Evolutionary conservation across 2,329 filamentous ascomycete species (phyloP).

Genomic region (Penicillium sp.): DNA sequence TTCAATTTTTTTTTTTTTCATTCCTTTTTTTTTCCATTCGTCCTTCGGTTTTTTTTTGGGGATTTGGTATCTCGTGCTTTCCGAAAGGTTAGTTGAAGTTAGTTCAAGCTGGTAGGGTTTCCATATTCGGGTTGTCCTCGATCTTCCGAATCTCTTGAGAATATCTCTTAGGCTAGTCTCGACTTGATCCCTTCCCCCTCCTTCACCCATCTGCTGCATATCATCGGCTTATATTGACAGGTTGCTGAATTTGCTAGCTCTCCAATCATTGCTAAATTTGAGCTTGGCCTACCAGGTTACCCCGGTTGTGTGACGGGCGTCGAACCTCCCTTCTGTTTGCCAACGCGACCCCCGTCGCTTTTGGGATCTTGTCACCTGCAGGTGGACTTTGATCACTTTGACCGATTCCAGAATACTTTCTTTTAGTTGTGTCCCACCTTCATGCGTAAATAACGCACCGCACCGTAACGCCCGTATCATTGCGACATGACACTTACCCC

Average conservation of each 20-base stretch:
- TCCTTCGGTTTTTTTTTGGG: not conserved
- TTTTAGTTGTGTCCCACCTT: not conserved
- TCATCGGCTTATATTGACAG: constrained; percentile 6
- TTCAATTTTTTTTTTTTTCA: not conserved
- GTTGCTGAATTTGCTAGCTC: not conserved
- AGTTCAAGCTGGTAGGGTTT: not conserved
- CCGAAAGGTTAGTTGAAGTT: not conserved
- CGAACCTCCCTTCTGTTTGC: constrained; percentile 11
- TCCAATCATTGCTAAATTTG: constrained; percentile 13
- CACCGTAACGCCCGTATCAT: not conserved
- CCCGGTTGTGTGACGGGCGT: constrained; percentile 20
- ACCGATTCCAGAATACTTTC: constrained; percentile 4
- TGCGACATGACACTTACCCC: constrained; percentile 9
- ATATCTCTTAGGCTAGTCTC: constrained; percentile 2
- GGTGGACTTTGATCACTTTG: constrained; percentile 6
- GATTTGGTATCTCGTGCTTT: not conserved
- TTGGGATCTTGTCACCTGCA: constrained; percentile 13
- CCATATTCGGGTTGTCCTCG: not conserved
- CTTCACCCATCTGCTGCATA: constrained; percentile 3
- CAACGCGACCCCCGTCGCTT: constrained; percentile 5
- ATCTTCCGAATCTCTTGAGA: constrained; percentile 2
- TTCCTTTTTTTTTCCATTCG: not conserved
- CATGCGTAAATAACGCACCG: constrained; percentile 6
- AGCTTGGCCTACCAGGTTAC: constrained; percentile 15
- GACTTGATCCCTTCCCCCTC: not conserved